phyloP scores from a whole-genome alignment of 768 basidiomycete genomes.

The Mycena epipterygia region DNA sequence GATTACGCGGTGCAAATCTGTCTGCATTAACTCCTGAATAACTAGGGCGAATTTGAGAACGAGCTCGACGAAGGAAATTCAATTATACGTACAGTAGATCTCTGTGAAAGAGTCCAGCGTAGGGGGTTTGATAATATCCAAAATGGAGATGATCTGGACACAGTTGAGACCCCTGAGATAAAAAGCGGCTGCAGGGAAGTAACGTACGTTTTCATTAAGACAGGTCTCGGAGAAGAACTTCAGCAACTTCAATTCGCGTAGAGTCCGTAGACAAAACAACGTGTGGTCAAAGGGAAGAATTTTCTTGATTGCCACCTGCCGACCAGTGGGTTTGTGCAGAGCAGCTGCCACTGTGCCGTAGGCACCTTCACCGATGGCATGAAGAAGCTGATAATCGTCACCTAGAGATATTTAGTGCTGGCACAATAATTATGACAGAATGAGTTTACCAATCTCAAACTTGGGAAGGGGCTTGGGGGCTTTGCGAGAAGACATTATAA shows the following conservation, averaged over 20 bases:
- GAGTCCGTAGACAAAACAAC: constrained; percentile 89
- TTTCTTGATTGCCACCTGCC: constrained; percentile 95
- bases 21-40: constrained; percentile 92
- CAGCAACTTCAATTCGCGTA: constrained; percentile 92
- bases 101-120: constrained; percentile 85
- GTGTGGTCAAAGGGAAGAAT: constrained; percentile 96
- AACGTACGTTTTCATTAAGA: constrained; percentile 82
- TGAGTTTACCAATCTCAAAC: constrained; percentile 74
- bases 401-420: constrained; percentile 52
- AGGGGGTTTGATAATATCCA: constrained; percentile 90
- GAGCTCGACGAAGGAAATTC: constrained; percentile 17
- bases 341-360: constrained; percentile 94
- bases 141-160: constrained; percentile 87
- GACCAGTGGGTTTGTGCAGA: constrained; percentile 82
- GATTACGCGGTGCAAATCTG: constrained; percentile 92
- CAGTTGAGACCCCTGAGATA: constrained; percentile 13
- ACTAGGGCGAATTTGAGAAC: constrained; percentile 53
- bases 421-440: constrained; percentile 17
- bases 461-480: constrained; percentile 75
- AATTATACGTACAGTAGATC: constrained; percentile 76
- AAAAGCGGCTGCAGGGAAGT: constrained; percentile 10
- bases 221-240: constrained; percentile 87
- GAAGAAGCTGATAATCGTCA: constrained; percentile 80
- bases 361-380: constrained; percentile 87
- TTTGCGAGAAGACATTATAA: constrained; percentile 69